Conservation (phyloP, 805 yeast genomes). For the Teunomyces aglyptinius region DNA sequence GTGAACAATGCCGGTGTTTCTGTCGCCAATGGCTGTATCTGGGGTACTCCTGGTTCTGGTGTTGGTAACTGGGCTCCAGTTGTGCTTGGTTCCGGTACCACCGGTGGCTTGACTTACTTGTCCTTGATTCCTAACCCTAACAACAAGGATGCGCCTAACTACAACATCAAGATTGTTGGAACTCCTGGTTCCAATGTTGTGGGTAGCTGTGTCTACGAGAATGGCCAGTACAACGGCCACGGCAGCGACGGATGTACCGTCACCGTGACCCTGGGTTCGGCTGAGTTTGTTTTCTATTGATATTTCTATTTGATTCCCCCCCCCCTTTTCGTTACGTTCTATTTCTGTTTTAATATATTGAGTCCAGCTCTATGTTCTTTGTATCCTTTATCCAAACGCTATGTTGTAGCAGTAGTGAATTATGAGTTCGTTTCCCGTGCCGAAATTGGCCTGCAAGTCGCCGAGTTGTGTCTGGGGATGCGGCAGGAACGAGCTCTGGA, state of each 20-base stretch:
- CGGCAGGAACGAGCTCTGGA: slow-evolving; percentile 42
- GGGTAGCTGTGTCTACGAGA: slow-evolving; percentile 43
- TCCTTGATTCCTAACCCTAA: slow-evolving; percentile 79
- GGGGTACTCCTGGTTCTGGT: slow-evolving; percentile 60
- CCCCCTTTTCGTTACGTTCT: background rate
- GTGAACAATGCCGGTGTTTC: slow-evolving; percentile 77
- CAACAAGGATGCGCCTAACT: slow-evolving; percentile 47
- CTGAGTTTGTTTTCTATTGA: slow-evolving; percentile 56
- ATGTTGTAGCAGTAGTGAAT: slow-evolving; percentile 38
- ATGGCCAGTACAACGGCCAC: slow-evolving; percentile 47
- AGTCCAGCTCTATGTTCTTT: background rate
- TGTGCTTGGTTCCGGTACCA: slow-evolving; percentile 73
- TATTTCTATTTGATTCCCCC: no score
- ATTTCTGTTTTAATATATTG: slow-evolving; percentile 6
- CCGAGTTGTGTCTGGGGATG: slow-evolving; percentile 39
- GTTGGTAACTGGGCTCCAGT: slow-evolving; percentile 82
- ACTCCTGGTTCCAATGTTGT: slow-evolving; percentile 36
- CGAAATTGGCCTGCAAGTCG: slow-evolving; percentile 28
- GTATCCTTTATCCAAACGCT: slow-evolving; percentile 34
- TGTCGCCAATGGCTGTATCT: slow-evolving; percentile 65
- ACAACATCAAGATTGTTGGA: slow-evolving; percentile 43
- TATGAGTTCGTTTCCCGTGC: slow-evolving; percentile 34
- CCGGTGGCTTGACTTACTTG: slow-evolving; percentile 59
- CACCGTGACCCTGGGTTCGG: slow-evolving; percentile 57
- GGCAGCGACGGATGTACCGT: slow-evolving; percentile 81